phyloP scores from a whole-genome alignment of 176 grass and related monocot genomes.

The Phyllostachys edulis region DNA sequence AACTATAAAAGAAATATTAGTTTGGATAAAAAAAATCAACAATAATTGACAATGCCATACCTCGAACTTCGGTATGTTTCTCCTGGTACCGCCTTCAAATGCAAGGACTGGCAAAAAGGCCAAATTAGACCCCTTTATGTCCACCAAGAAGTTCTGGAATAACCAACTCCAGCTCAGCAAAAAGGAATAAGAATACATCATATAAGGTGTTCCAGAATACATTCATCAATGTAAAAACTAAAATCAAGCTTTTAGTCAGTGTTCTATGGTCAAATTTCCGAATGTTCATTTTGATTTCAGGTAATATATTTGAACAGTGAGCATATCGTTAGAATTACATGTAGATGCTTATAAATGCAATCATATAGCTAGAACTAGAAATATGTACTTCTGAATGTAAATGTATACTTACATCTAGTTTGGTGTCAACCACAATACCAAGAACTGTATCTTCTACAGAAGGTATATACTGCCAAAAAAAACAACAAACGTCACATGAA shows the following conservation, averaged over 20 bases:
- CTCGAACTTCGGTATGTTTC: constrained; percentile 95
- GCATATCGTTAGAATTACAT: not conserved
- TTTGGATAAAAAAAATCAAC: not conserved
- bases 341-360: not conserved
- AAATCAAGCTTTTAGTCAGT: constrained; percentile 10
- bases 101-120: constrained; percentile 78
- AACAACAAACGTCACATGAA: constrained; percentile 27
- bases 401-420: constrained; percentile 77
- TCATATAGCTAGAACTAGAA: not conserved
- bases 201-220: not conserved
- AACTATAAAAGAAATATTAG: not conserved
- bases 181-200: constrained; percentile 25
- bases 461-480: constrained; percentile 67
- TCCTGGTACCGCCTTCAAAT: constrained; percentile 95
- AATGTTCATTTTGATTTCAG: not conserved
- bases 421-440: constrained; percentile 81
- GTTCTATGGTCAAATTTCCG: not conserved
- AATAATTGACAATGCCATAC: constrained; percentile 36
- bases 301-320: not conserved
- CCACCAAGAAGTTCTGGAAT: constrained; percentile 90
- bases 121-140: constrained; percentile 83
- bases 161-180: constrained; percentile 6
- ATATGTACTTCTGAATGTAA: constrained; percentile 14
- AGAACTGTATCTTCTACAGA: constrained; percentile 70
- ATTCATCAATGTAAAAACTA: not conserved